Evolutionary conservation across 2,329 filamentous ascomycete species (phyloP).

Genomic region (Apiospora koreana): DNA sequence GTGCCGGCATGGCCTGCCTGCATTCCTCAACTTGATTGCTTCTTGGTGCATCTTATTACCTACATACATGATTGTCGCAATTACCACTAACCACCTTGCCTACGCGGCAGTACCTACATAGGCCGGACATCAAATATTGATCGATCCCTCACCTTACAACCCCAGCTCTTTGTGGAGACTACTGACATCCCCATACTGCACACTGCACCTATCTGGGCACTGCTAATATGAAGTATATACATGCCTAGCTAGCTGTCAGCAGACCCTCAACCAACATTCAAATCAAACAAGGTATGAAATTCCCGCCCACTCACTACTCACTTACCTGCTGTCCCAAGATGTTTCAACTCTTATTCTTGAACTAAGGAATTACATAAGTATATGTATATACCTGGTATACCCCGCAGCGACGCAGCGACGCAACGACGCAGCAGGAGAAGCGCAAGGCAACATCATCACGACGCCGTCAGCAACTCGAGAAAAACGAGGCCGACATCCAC

Average conservation of each 20-base stretch:
- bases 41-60: neutral
- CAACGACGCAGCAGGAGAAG: neutral
- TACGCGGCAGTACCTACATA: neutral
- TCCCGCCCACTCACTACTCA: neutral
- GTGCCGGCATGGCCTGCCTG: neutral
- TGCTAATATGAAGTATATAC: neutral
- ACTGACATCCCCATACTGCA: neutral
- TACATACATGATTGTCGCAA: neutral
- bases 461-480: neutral
- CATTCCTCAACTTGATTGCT: neutral
- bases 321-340: neutral
- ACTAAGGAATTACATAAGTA: neutral
- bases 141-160: neutral
- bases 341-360: neutral
- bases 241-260: neutral
- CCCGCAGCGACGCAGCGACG: neutral
- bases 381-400: neutral
- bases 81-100: no score
- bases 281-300: neutral
- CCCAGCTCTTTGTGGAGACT: conserved; percentile 2
- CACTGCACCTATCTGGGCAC: neutral
- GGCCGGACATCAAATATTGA: neutral
- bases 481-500: neutral
- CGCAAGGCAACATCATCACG: neutral
- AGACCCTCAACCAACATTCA: neutral